These are phyloP conservation scores for Agastache rugosa DNA, from an alignment of 257 asterid species.

Conservation along the genomic window DNA sequence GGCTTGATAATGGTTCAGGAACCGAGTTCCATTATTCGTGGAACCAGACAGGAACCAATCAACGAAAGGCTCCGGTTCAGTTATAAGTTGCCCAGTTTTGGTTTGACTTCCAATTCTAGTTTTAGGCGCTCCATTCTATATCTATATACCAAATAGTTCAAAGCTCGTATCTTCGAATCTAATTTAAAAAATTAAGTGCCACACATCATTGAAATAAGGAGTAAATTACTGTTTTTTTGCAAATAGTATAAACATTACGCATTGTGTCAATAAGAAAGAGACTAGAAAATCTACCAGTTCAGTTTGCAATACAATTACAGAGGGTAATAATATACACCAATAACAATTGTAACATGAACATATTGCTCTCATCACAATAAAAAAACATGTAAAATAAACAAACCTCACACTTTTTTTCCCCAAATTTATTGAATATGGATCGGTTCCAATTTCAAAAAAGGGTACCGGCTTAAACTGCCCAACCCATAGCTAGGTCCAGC, in stretches of 20 bases:
- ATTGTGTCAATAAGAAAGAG: not conserved
- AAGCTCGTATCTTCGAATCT: not conserved
- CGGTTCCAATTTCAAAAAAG: not conserved
- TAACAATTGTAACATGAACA: not conserved
- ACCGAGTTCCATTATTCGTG: not conserved
- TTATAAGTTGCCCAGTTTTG: not conserved
- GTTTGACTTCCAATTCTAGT: not conserved
- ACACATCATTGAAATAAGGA: not conserved
- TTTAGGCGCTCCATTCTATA: not conserved
- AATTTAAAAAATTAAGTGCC: not conserved
- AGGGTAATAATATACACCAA: not conserved
- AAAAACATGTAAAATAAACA: not conserved
- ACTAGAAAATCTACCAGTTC: not conserved
- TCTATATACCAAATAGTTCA: not conserved
- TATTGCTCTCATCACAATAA: not conserved
- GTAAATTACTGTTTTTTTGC: not conserved
- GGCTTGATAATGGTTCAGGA: not conserved
- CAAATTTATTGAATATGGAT: not conserved
- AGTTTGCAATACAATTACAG: not conserved
- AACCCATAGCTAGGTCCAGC: not conserved
- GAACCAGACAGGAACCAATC: not conserved
- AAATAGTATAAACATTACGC: not conserved
- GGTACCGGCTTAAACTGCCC: not conserved
- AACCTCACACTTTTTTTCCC: not conserved
- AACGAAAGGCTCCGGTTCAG: not conserved